phyloP scores from a whole-genome alignment of 495 filamentous ascomycete species.

The Peziza echinospora region DNA sequence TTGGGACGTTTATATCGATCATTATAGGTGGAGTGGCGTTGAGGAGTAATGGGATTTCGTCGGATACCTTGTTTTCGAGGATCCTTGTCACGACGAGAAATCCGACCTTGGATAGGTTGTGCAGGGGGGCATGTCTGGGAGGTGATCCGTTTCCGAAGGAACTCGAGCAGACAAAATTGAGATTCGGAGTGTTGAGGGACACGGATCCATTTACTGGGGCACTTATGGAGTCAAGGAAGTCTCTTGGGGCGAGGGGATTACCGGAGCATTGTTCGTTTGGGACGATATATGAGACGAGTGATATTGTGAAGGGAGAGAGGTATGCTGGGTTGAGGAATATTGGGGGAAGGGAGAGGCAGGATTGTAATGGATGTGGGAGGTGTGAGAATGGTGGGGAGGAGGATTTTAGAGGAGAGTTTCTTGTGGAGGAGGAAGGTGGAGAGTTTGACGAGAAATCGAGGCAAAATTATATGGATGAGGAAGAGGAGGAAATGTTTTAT shows the following conservation, averaged over 20 bases:
- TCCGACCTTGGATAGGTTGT: slow-evolving; percentile 20
- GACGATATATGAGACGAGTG: not conserved
- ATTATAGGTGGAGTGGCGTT: slow-evolving; percentile 19
- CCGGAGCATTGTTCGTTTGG: not conserved
- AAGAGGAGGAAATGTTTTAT: not conserved
- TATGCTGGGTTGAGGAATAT: not conserved
- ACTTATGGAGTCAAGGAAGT: not conserved
- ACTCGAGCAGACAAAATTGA: slow-evolving; percentile 18
- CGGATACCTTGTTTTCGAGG: slow-evolving; percentile 23
- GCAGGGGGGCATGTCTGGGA: slow-evolving; percentile 22
- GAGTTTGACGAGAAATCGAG: not conserved
- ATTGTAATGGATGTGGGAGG: too few species aligned
- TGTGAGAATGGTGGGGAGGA: too few species aligned
- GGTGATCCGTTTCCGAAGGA: slow-evolving; percentile 23
- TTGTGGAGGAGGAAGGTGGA: too few species aligned
- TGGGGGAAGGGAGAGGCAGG: not conserved
- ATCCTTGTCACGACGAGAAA: slow-evolving; percentile 25
- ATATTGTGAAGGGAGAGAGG: not conserved
- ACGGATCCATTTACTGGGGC: not conserved
- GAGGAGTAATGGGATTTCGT: slow-evolving; percentile 20
- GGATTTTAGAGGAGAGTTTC: too few species aligned
- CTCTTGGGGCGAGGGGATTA: not conserved
- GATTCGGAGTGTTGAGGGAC: slow-evolving; percentile 19
- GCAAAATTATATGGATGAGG: not conserved
- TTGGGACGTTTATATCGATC: slow-evolving; percentile 14